Evolutionary conservation across 2,329 filamentous ascomycete species (phyloP).

Genomic region (Sclerotinia spermophila): DNA sequence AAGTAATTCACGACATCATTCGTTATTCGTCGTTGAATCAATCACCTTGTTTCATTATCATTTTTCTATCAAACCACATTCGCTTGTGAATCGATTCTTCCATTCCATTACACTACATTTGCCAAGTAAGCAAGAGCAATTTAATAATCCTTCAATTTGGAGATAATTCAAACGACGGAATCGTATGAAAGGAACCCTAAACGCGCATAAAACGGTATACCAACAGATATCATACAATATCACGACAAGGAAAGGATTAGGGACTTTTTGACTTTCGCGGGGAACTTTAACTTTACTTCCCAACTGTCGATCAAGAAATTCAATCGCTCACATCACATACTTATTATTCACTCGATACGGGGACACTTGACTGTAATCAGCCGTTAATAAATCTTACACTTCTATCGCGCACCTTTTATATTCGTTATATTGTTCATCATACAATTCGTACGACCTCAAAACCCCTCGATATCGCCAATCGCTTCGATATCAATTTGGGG

Average conservation of each 20-base stretch:
- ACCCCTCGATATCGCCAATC: slow-evolving; percentile 14
- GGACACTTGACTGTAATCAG: neutral
- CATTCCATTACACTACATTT: neutral
- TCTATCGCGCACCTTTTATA: neutral
- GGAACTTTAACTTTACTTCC: neutral
- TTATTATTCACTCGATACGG: neutral
- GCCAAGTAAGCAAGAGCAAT: neutral
- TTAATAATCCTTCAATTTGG: neutral
- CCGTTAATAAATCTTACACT: no score
- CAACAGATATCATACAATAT: neutral
- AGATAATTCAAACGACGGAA: neutral
- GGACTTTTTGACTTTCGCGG: neutral
- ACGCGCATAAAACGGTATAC: neutral
- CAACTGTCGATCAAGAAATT: neutral
- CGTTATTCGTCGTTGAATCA: neutral
- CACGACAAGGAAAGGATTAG: neutral
- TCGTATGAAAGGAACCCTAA: neutral
- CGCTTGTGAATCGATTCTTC: neutral
- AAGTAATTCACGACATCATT: neutral
- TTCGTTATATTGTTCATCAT: neutral
- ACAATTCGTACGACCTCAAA: neutral
- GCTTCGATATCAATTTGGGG: slow-evolving; percentile 10
- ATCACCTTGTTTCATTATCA: neutral
- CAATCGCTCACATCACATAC: neutral
- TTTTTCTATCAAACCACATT: neutral